Evolutionary conservation across 2,329 filamentous ascomycete species (phyloP), one percentile per base, ranked within the genome.

Genomic region (Raffaelea albimanens): DNA sequence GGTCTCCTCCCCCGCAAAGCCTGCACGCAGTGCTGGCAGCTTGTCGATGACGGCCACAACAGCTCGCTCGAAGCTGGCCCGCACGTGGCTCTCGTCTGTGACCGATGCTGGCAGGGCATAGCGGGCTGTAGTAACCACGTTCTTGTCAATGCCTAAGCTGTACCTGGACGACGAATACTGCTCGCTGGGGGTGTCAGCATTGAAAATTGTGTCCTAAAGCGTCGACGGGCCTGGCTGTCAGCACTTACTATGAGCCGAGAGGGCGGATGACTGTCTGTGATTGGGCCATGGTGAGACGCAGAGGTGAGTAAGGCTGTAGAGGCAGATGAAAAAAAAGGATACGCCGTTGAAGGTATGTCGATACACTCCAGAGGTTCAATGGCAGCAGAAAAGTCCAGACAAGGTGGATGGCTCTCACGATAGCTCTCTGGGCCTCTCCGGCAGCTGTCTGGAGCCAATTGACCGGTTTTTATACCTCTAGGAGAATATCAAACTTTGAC

Each of bases 21-120:
- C 73, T 29, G 72, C 68, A 14, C 70, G 66, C 40, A 80, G 63
- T 50, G 69, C 65, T 2, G 69, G 65, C 46, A 76, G 68, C n/a
- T 59, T 59, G 14, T 62, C 54, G 14, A 76, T 57, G 19, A 77
- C 58, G 10, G 58, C 48, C 3, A 59, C 59, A 9, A 76, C 49
- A 0, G 72, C 71, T 5, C 56, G 45, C 45, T 66, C 59, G 16
- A 76, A 49, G 16, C 57, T 51, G 9, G 50, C 41, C 14, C 47
- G 44, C 16, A 62, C 25, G 13, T 50, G 20, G 14, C 40, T 50
- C 25, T 22, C 52, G 41, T 5, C 46, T 40, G 16, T 54, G 10
- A n/a, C 22, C 2, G 25, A 40, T 22, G 20, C 10, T 9, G 56
- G 43, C 19, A 45, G 3, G 57, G 47, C 45, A 51, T 77, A 76